phyloP scores from a whole-genome alignment of 192 early-diverging fungal genomes.

The Entomortierella beljakovae region DNA sequence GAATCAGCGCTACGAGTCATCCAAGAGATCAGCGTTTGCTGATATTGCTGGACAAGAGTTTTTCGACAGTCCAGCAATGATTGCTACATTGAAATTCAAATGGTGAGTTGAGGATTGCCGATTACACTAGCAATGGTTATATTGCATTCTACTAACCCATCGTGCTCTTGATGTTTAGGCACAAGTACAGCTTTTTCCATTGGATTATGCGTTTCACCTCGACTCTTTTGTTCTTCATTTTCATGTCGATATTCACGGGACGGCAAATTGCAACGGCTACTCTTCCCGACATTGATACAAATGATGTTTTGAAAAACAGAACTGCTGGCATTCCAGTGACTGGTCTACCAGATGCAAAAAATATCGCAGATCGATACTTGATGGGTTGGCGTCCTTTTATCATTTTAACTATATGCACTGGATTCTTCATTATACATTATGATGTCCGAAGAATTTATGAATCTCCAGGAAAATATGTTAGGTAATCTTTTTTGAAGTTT shows the following conservation, averaged over 20 bases:
- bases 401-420: slow-evolving; percentile 12
- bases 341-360: no score
- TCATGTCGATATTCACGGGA: slow-evolving; percentile 17
- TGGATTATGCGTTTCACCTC: slow-evolving; percentile 22
- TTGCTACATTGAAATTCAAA: slow-evolving; percentile 37
- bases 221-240: slow-evolving; percentile 21
- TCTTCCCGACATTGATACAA: no score
- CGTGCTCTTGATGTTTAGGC: slow-evolving; percentile 13
- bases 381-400: slow-evolving; percentile 28
- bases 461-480: slow-evolving; percentile 16
- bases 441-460: slow-evolving; percentile 16
- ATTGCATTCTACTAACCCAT: not conserved
- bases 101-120: slow-evolving; percentile 5
- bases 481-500: no score
- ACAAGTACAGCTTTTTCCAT: slow-evolving; percentile 33
- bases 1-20: not conserved
- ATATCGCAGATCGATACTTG: slow-evolving; percentile 9
- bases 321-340: not conserved
- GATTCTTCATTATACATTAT: slow-evolving; percentile 4
- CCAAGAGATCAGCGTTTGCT: slow-evolving; percentile 11
- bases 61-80: slow-evolving; percentile 52
- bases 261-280: slow-evolving; percentile 7
- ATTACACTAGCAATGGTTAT: not conserved
- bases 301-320: not conserved
- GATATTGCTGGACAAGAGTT: slow-evolving; percentile 37